Conservation (phyloP, 148 eudicot species). For the Euryodendron excelsum region DNA sequence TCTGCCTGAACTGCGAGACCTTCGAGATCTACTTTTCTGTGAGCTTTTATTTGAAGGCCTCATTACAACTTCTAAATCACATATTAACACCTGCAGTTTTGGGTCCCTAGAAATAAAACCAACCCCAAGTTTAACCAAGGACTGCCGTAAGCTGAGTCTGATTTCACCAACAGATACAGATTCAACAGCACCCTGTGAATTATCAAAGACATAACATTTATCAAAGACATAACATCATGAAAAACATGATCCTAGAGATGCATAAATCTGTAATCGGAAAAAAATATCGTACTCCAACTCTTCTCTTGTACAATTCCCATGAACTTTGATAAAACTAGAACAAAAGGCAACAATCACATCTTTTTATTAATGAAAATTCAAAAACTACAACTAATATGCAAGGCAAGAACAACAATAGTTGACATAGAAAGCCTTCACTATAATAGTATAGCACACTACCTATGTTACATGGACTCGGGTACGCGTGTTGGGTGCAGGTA, state of each 20-base stretch:
- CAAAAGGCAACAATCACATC: not conserved
- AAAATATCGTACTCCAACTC: conserved; percentile 7
- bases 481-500: too few species aligned
- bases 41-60: conserved; percentile 59
- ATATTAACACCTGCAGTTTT: conserved; percentile 72
- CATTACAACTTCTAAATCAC: conserved; percentile 78
- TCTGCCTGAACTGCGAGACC: conserved; percentile 65
- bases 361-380: not conserved
- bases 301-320: not conserved
- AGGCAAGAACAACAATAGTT: not conserved
- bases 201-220: conserved; percentile 12
- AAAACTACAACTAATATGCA: not conserved
- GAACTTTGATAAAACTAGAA: conserved; percentile 5
- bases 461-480: too few species aligned
- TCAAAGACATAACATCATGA: conserved; percentile 18
- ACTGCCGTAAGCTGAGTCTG: conserved; percentile 84
- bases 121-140: conserved; percentile 87
- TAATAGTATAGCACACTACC: conserved; percentile 1
- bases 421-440: not conserved
- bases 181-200: conserved; percentile 85
- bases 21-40: conserved; percentile 50
- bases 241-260: conserved; percentile 13
- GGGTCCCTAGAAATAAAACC: conserved; percentile 94
- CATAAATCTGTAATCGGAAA: conserved; percentile 11
- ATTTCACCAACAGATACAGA: conserved; percentile 91